A percentile compares a stretch with the other conserved stretches of the same genome.
Conservation (phyloP, 1,284 basidiomycete genomes). For the Tremellales sp. region DNA sequence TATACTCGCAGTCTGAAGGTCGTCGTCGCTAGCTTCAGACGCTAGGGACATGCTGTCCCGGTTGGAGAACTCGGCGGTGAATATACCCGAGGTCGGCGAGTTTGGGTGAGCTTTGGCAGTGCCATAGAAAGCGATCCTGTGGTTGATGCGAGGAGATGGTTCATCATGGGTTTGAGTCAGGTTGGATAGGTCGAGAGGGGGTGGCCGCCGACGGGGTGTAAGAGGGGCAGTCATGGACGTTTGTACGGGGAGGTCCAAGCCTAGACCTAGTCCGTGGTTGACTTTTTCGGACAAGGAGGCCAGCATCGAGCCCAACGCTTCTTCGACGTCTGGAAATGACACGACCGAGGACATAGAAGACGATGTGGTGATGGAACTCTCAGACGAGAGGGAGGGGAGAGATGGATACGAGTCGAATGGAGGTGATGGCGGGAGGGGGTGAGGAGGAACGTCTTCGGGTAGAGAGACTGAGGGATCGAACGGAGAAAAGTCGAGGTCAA, state of each 20-base stretch:
- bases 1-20: conserved; percentile 39
- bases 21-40: conserved; percentile 39
- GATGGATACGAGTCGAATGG: conserved; percentile 40
- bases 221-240: conserved; percentile 29
- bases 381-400: conserved; percentile 24
- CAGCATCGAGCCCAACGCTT: conserved; percentile 36
- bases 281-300: conserved; percentile 23
- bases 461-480: conserved; percentile 19
- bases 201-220: conserved; percentile 16
- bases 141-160: conserved; percentile 22
- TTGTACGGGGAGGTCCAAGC: conserved; percentile 13
- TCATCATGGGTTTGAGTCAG: not conserved
- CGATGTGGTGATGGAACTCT: conserved; percentile 20
- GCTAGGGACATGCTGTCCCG: conserved; percentile 23
- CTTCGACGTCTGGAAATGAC: conserved; percentile 41
- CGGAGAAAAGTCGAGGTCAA: conserved; percentile 35
- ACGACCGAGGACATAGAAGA: conserved; percentile 22
- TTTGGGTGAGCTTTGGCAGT: conserved; percentile 29
- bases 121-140: conserved; percentile 40
- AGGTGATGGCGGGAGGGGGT: conserved; percentile 30
- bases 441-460: conserved; percentile 18
- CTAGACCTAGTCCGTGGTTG: conserved; percentile 16
- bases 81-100: conserved; percentile 15
- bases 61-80: not conserved
- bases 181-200: conserved; percentile 20